Evolutionary conservation across 768 basidiomycete species (phyloP).

Genomic region (Rhizopogon sp.): DNA sequence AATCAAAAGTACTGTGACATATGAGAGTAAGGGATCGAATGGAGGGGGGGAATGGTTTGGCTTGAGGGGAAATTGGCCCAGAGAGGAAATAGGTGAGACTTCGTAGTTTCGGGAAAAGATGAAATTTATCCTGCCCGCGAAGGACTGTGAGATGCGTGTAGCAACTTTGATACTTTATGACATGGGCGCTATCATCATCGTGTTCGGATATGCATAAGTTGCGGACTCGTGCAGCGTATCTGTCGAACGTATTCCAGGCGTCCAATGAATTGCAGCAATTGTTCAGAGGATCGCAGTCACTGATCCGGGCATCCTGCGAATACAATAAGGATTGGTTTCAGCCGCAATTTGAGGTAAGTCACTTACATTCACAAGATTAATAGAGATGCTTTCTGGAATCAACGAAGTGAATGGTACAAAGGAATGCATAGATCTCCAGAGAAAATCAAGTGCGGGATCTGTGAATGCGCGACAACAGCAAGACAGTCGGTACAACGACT

Average conservation of each 20-base stretch:
- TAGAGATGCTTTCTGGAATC: background rate
- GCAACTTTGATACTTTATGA: background rate
- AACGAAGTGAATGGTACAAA: slow-evolving; percentile 2
- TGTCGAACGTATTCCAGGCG: slow-evolving; percentile 2
- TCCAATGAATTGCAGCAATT: background rate
- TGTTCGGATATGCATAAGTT: background rate
- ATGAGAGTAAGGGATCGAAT: slow-evolving; percentile 3
- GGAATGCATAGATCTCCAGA: background rate
- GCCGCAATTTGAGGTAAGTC: background rate
- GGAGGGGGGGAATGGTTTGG: slow-evolving; percentile 3
- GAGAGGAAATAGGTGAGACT: background rate
- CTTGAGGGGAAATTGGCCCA: background rate
- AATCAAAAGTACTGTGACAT: background rate
- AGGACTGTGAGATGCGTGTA: slow-evolving; percentile 1
- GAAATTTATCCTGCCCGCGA: background rate
- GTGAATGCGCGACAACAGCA: slow-evolving; percentile 1
- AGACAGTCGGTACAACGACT: background rate
- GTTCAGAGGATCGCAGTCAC: background rate
- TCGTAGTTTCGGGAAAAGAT: slow-evolving; percentile 3
- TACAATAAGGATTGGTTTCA: background rate
- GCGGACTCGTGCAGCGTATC: slow-evolving; percentile 3
- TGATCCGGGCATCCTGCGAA: background rate
- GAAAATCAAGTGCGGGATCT: slow-evolving; percentile 2
- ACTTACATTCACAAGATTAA: background rate
- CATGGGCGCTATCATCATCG: background rate